Conservation (phyloP, 2,329 filamentous ascomycete genomes). For the Chaetothyriales sp. region DNA sequence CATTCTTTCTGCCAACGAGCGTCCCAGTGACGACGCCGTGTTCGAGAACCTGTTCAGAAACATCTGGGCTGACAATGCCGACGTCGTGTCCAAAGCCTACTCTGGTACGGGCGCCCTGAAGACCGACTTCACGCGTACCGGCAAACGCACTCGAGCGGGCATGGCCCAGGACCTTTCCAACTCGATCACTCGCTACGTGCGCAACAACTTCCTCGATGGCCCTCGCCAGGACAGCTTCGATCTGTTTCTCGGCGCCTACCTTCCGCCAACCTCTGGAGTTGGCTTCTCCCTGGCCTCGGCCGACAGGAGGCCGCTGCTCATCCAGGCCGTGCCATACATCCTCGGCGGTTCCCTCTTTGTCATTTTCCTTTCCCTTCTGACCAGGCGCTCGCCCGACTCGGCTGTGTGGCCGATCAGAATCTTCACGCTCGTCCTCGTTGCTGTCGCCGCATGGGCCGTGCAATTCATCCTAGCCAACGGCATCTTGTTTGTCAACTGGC, state of each 20-base stretch:
- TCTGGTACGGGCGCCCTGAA: constrained; percentile 94
- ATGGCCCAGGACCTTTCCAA: constrained; percentile 77
- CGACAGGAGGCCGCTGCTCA: constrained; percentile 68
- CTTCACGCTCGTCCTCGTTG: constrained; percentile 65
- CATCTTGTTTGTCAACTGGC: constrained; percentile 97
- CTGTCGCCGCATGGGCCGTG: constrained; percentile 53
- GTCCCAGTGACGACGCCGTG: constrained; percentile 59
- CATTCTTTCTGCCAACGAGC: constrained; percentile 59
- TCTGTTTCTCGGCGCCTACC: constrained; percentile 76
- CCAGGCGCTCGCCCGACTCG: constrained; percentile 54
- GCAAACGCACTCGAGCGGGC: constrained; percentile 70
- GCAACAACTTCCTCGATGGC: constrained; percentile 90
- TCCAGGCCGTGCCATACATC: constrained; percentile 89
- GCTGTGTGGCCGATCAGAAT: constrained; percentile 67
- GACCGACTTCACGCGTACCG: constrained; percentile 93
- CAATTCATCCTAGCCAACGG: constrained; percentile 72
- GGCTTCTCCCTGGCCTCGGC: constrained; percentile 62
- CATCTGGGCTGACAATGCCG: constrained; percentile 95
- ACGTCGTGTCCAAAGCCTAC: constrained; percentile 83
- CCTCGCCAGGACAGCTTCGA: constrained; percentile 92
- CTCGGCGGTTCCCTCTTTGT: constrained; percentile 76
- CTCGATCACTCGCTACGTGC: constrained; percentile 73
- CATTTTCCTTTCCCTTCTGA: constrained; percentile 58
- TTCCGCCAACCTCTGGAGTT: constrained; percentile 55
- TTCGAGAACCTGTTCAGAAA: constrained; percentile 94